Percentiles rank a stretch among this genome's conserved stretches.
phyloP scores from a whole-genome alignment of 495 filamentous ascomycete species.

The Neohortaea acidophila region DNA sequence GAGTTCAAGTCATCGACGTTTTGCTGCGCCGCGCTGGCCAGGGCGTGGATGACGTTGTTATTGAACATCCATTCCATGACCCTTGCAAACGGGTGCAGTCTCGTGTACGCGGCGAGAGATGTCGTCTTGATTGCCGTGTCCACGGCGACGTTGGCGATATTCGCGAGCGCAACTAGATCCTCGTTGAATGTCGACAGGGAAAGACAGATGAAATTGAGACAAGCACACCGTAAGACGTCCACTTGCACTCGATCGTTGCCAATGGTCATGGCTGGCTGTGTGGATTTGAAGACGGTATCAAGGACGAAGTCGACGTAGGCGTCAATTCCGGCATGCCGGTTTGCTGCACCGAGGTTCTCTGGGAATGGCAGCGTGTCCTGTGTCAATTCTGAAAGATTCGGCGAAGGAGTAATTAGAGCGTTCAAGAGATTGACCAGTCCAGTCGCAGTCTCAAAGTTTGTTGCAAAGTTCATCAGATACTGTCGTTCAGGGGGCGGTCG shows the following conservation, averaged over 20 bases:
- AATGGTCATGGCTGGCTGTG: constrained; percentile 35
- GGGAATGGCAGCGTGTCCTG: constrained; percentile 73
- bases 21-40: constrained; percentile 64
- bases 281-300: constrained; percentile 52
- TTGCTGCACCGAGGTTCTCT: constrained; percentile 58
- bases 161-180: constrained; percentile 68
- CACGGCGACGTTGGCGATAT: constrained; percentile 52
- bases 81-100: constrained; percentile 77
- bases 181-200: constrained; percentile 83
- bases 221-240: constrained; percentile 56
- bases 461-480: constrained; percentile 12
- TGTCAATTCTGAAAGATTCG: constrained; percentile 37
- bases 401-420: constrained; percentile 47
- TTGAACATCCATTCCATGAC: constrained; percentile 98
- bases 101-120: constrained; percentile 58
- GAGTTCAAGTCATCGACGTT: constrained; percentile 50
- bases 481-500: constrained; percentile 2
- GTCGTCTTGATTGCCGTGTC: constrained; percentile 57
- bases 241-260: constrained; percentile 40
- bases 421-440: constrained; percentile 63
- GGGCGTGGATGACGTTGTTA: constrained; percentile 61
- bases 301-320: constrained; percentile 81
- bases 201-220: constrained; percentile 58
- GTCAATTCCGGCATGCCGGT: constrained; percentile 75
- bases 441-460: constrained; percentile 40